These are phyloP conservation scores for Achaetomium macrosporum DNA, from an alignment of 2,329 filamentous ascomycete species.

Conservation along the genomic window DNA sequence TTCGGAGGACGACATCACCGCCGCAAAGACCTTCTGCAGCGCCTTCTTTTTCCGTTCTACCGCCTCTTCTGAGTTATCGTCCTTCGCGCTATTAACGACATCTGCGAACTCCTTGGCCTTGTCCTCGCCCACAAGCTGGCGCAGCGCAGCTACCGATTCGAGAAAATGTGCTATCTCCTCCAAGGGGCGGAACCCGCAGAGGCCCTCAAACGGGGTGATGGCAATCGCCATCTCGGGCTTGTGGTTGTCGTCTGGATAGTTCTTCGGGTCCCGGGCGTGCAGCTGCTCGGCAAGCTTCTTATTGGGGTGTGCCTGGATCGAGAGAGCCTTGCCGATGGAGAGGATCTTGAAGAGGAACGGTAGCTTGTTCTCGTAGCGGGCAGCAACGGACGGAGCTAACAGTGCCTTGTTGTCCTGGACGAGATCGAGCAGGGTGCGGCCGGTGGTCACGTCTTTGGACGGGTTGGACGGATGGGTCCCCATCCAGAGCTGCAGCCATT, in stretches of 20 bases:
- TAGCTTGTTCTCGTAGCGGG: conserved; percentile 73
- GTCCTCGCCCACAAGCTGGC: conserved; percentile 60
- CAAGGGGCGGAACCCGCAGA: conserved; percentile 90
- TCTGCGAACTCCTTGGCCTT: conserved; percentile 53
- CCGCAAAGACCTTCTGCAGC: conserved; percentile 67
- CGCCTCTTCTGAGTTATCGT: conserved; percentile 32
- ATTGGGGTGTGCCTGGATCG: conserved; percentile 95
- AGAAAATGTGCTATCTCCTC: conserved; percentile 83
- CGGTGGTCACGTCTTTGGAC: conserved; percentile 79
- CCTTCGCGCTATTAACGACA: conserved; percentile 42
- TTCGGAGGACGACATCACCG: conserved; percentile 71
- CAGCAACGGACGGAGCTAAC: conserved; percentile 64
- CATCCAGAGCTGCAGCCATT: conserved; percentile 77
- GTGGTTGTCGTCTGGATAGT: conserved; percentile 99
- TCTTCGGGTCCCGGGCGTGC: conserved; percentile 78
- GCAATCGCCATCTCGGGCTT: conserved; percentile 99
- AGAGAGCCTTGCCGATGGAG: conserved; percentile 90
- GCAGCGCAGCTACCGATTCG: conserved; percentile 49
- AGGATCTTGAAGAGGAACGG: conserved; percentile 98
- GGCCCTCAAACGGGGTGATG: conserved; percentile 89
- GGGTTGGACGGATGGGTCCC: conserved; percentile 95
- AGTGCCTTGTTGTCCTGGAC: conserved; percentile 81
- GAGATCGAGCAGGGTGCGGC: conserved; percentile 79
- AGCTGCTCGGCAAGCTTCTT: conserved; percentile 89
- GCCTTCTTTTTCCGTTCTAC: conserved; percentile 65